These are phyloP conservation scores for Debaryomyces fabryi DNA, from an alignment of 1,139 yeast species.

Conservation along the genomic window DNA sequence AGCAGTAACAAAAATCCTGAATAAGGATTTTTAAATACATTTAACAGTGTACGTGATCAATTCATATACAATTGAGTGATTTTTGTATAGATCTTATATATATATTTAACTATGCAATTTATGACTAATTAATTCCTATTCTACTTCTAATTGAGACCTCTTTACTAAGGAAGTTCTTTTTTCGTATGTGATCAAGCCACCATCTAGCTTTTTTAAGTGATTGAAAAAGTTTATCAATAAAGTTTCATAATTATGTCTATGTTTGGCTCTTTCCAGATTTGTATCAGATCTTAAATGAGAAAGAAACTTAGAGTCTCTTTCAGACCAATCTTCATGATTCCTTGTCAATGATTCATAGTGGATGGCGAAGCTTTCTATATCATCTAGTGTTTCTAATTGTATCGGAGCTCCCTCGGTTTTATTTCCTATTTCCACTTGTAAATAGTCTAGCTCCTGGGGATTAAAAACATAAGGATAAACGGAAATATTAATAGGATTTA, in stretches of 20 bases:
- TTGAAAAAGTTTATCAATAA: conserved; percentile 40
- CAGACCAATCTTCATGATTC: conserved; percentile 39
- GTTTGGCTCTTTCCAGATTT: conserved; percentile 25
- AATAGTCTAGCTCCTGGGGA: conserved; percentile 42
- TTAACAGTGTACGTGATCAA: no score
- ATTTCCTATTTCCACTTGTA: conserved; percentile 14
- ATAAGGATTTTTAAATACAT: no score
- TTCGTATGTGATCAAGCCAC: conserved; percentile 29
- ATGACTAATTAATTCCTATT: neutral
- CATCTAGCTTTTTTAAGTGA: conserved; percentile 43
- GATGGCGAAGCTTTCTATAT: conserved; percentile 46
- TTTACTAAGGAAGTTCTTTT: conserved; percentile 24
- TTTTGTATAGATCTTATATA: neutral
- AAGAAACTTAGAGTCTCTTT: conserved; percentile 35
- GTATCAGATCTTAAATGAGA: conserved; percentile 24
- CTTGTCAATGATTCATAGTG: conserved; percentile 42
- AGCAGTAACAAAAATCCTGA: neutral
- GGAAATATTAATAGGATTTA: conserved; percentile 51
- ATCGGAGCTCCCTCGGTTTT: conserved; percentile 28
- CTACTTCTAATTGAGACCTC: conserved; percentile 12
- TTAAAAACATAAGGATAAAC: conserved; percentile 58
- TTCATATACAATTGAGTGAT: no score
- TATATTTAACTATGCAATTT: neutral
- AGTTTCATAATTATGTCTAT: conserved; percentile 42
- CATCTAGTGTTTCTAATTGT: conserved; percentile 47